Evolutionary conservation across 2,329 filamentous ascomycete species (phyloP), one percentile per base, ranked within the genome.

Genomic region (Fusarium sp.): DNA sequence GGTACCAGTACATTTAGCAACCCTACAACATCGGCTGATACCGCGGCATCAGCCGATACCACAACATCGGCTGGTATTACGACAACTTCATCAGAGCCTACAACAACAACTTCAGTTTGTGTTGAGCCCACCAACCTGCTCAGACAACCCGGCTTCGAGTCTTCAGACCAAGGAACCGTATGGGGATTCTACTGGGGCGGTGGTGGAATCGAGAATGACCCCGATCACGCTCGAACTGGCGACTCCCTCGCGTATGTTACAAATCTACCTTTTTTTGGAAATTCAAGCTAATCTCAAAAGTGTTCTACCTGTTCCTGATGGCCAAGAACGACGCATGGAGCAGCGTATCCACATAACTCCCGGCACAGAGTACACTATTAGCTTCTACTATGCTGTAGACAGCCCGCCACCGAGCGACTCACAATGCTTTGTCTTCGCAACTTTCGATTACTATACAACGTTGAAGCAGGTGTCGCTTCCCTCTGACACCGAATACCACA

Each of bases 131-230:
- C 55, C 7, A 33, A 53, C n/a, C 3, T 61, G 15, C 57, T 61
- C 1, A 45, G 55, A 35, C n/a, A 27, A 9, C 39, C 57, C 19
- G 55, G 55, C 1, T 61, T 61, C 6, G 57, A 61, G 9, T 0
- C 15, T 3, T 19, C 55, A 1, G 6, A 19, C 1, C 3, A 8
- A 0, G 15, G 35, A 14, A 2, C 4, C 1, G 35, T 22, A 0
- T 61, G 57, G 57, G 57, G 57, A 35, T 61, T 61, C 5, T 61
- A 61, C 33, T 60, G 55, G 55, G n/a, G 10, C 1, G 57, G 57
- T 3, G 57, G 57, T 3, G 7, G 14, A 9, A 4, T 61, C 27
- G 14, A 23, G 1, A 1, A 2, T 2, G 10, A 19, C 2, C 8
- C 55, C 0, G 4, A 0, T 0, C 11, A 35, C 0, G 25, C 57